These are phyloP conservation scores for Cairneyella variabilis DNA, from an alignment of 495 filamentous ascomycete genomes.

Conservation along the genomic window DNA sequence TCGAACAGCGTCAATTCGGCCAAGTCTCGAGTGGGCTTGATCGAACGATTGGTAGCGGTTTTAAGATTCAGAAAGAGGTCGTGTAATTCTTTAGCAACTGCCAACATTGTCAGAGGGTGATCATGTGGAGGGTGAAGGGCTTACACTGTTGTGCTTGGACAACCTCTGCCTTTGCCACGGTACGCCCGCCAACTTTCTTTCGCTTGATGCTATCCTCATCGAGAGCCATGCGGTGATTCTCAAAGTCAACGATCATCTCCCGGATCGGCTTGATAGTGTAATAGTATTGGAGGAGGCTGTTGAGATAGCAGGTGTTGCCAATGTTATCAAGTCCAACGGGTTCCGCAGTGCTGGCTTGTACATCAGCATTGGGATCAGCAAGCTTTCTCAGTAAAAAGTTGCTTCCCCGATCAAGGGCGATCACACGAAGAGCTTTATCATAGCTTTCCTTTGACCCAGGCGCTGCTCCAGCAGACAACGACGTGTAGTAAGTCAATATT, in stretches of 20 bases:
- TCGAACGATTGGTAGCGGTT: constrained; percentile 45
- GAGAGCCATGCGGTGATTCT: constrained; percentile 58
- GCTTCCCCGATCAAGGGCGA: constrained; percentile 24
- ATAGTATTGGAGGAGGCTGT: constrained; percentile 93
- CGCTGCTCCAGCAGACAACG: constrained; percentile 16
- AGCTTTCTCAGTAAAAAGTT: constrained; percentile 24
- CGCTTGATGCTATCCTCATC: constrained; percentile 52
- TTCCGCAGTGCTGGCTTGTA: constrained; percentile 33
- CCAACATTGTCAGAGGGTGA: constrained; percentile 2
- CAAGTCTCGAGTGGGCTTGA: constrained; percentile 70
- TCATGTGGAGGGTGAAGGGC: constrained; percentile 25
- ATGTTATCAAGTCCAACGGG: constrained; percentile 89
- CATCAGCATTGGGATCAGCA: constrained; percentile 26
- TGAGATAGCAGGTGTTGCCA: constrained; percentile 96
- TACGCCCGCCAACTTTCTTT: constrained; percentile 60
- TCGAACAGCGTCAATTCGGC: constrained; percentile 76
- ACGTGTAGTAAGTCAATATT: constrained; percentile 22
- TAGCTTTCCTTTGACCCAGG: constrained; percentile 27
- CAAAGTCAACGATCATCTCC: constrained; percentile 71
- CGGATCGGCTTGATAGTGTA: constrained; percentile 83
- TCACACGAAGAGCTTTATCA: constrained; percentile 24
- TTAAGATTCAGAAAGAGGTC: constrained; percentile 71
- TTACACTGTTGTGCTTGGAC: constrained; percentile 68
- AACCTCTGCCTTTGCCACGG: constrained; percentile 56
- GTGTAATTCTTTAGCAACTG: constrained; percentile 66